Base-by-base conservation (phyloP, 2,329 filamentous ascomycete species). In the Alternaria sp. region DNA sequence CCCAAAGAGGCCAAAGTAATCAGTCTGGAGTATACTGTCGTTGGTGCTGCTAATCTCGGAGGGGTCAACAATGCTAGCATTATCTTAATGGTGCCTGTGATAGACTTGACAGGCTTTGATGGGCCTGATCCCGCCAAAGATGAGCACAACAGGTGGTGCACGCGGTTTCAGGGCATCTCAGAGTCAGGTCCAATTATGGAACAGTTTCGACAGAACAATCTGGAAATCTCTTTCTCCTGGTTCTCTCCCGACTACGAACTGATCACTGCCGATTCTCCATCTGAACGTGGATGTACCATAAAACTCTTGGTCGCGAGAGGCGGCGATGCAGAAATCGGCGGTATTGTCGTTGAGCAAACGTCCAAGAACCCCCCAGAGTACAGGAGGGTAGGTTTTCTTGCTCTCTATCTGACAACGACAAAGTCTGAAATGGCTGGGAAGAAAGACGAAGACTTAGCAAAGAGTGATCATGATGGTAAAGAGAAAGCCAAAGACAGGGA, bases 271-370 rank as follows among this genome's bases (percentile, higher is more conserved):
- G 45, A 15, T 28, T 37, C 21, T 6, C 37, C 37, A 12, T 26
- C 21, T 2, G 5, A 8, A 26, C 1, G 2, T 10, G 23, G 14
- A 2, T 20, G 15, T 5, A 6, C 0, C 10, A n/a, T 45, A 3
- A 30, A 55, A 5, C n/a, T 55, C 6, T 20, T 21, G 11, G 7
- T 53, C 10, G 7, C 21, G 6, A 25, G 15, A 25, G 0, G 1
- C 14, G 2, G 3, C 18, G 0, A 11, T 11, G 4, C 3, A 4
- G 1, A 1, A 2, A 14, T 37, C 3, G 3, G 12, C 2, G 37
- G 23, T 1, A 26, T 55, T 7, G 23, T 28, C 3, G 2, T 45
- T 7, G 25, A 25, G 23, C 26, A 15, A 45, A 18, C 6, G 2
- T 6, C 23, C 15, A 4, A 14, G 6, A 28, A n/a, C 0, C 5